A percentile compares a stretch with the other conserved stretches of the same genome.
These are phyloP conservation scores for Fusarium algeriense DNA, from an alignment of 2,329 filamentous ascomycete species.

Conservation along the genomic window DNA sequence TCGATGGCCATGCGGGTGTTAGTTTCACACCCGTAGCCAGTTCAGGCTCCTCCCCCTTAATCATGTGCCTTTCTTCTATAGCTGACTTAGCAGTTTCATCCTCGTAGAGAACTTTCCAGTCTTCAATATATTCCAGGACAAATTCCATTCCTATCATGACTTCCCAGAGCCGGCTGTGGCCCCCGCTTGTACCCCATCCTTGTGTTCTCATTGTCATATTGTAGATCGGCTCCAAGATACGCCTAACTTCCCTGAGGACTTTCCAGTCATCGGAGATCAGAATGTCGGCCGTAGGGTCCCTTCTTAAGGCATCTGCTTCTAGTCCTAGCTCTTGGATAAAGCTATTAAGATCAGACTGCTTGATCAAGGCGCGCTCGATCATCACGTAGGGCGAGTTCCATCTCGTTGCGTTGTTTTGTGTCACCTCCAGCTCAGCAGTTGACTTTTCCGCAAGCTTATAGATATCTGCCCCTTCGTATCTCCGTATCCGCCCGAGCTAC, in stretches of 20 bases:
- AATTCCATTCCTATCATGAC: constrained; percentile 15
- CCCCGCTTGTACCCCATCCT: constrained; percentile 12
- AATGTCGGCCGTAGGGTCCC: background rate
- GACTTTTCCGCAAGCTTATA: constrained; percentile 22
- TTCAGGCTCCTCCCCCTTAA: background rate
- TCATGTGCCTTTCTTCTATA: background rate
- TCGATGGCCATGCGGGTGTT: background rate
- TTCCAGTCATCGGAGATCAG: background rate
- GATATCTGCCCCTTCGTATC: constrained; percentile 8
- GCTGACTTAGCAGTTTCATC: constrained; percentile 12
- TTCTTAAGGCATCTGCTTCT: background rate
- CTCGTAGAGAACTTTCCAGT: constrained; percentile 14
- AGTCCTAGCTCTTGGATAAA: constrained; percentile 8
- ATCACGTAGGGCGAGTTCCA: background rate
- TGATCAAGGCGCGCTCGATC: constrained; percentile 17
- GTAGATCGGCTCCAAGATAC: constrained; percentile 12
- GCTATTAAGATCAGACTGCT: constrained; percentile 16
- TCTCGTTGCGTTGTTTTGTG: constrained; percentile 16
- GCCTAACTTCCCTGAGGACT: constrained; percentile 10
- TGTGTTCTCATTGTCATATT: constrained; percentile 12
- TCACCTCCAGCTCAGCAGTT: constrained; percentile 19
- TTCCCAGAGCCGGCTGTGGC: constrained; percentile 17
- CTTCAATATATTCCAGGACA: constrained; percentile 16
- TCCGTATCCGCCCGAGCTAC: no score
- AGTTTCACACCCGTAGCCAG: background rate